Percentiles rank a stretch among this genome's conserved stretches.
Conservation (phyloP, 371 early-diverging fungal genomes). For the Mortierella sp. region DNA sequence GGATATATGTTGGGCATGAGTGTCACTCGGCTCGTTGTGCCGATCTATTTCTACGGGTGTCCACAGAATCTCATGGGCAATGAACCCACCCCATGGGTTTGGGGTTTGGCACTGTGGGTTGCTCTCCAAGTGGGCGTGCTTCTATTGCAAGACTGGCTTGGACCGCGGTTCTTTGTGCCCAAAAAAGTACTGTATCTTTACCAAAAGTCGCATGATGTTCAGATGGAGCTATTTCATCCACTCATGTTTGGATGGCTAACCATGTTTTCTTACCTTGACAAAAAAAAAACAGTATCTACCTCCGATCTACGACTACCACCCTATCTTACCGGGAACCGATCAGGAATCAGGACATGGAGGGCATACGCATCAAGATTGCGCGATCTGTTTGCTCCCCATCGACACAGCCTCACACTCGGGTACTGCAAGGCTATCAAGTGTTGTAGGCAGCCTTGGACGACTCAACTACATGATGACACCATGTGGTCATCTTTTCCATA, state of each 20-base stretch:
- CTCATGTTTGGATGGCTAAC: too few relatives aligned
- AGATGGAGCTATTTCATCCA: too few relatives aligned
- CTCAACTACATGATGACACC: conserved; percentile 85
- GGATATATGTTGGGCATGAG: conserved; percentile 74
- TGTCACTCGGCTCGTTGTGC: conserved; percentile 67
- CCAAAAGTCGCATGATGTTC: neutral
- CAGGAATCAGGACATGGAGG: conserved; percentile 56
- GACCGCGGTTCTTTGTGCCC: conserved; percentile 82
- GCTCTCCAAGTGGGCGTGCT: conserved; percentile 68
- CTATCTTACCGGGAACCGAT: conserved; percentile 61
- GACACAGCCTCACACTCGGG: conserved; percentile 56
- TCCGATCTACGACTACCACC: conserved; percentile 78
- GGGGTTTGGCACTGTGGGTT: conserved; percentile 66
- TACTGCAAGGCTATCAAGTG: conserved; percentile 58
- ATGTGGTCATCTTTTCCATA: conserved; percentile 85
- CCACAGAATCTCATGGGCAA: conserved; percentile 67
- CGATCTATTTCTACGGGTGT: conserved; percentile 74
- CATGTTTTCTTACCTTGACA: too few relatives aligned
- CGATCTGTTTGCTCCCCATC: conserved; percentile 82
- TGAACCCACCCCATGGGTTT: conserved; percentile 64
- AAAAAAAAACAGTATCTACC: conserved; percentile 76
- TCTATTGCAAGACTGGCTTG: conserved; percentile 75
- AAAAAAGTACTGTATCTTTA: conserved; percentile 56
- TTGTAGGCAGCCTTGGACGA: conserved; percentile 59
- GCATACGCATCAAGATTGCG: conserved; percentile 61